These are phyloP conservation scores for Solanum commersonii DNA, from an alignment of 257 asterid genomes.

Conservation along the genomic window DNA sequence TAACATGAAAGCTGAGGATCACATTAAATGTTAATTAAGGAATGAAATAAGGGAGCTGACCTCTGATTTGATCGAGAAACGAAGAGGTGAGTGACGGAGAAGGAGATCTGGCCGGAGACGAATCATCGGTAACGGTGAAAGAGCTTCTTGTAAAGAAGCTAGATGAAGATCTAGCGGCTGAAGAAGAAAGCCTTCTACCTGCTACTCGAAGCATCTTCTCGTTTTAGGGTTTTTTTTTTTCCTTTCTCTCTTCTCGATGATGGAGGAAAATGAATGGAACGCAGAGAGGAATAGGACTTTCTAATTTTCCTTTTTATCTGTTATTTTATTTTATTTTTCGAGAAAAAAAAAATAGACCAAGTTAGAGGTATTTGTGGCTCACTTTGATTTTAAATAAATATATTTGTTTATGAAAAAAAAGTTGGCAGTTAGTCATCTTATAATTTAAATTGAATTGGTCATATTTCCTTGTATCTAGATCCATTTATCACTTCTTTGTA, in stretches of 20 bases:
- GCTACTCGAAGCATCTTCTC: conserved; percentile 46
- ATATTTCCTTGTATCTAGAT: not conserved
- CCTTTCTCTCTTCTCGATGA: not conserved
- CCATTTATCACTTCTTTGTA: not conserved
- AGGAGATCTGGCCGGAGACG: conserved; percentile 19
- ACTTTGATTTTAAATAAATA: not conserved
- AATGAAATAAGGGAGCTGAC: conserved; percentile 1
- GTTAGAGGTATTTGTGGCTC: not conserved
- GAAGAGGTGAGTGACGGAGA: conserved; percentile 17
- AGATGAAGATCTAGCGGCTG: conserved; percentile 25
- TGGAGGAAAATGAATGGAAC: not conserved
- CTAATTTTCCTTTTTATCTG: not conserved
- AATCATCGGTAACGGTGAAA: conserved; percentile 23
- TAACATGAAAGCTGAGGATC: not conserved
- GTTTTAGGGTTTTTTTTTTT: not conserved
- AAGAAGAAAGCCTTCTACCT: conserved; percentile 56
- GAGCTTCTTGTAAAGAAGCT: conserved; percentile 27
- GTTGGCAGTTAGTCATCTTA: not conserved
- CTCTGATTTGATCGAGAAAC: conserved; percentile 45
- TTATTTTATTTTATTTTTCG: not conserved
- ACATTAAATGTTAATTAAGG: not conserved
- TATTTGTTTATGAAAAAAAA: not conserved
- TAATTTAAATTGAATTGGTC: not conserved
- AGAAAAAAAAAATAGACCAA: not conserved
- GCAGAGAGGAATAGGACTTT: not conserved